Evolutionary conservation across 768 basidiomycete genomes (phyloP).

Genomic region (Agrocybe praecox): DNA sequence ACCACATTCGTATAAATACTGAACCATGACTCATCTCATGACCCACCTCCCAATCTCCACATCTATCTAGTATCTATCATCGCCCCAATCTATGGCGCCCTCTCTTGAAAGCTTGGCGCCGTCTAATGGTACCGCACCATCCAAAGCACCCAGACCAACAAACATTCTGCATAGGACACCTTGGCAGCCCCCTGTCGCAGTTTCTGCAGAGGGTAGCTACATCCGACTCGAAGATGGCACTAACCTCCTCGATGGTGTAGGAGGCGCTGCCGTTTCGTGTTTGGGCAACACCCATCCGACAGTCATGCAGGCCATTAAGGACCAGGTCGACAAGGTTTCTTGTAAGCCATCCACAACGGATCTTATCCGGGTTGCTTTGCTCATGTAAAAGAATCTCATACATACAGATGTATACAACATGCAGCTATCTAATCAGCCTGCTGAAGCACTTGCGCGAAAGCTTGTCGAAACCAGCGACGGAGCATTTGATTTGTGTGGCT

Average conservation of each 20-base stretch:
- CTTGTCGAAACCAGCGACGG: conserved; percentile 70
- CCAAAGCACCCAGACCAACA: conserved; percentile 19
- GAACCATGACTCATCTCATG: background rate
- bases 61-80: background rate
- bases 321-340: conserved; percentile 76
- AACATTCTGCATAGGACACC: conserved; percentile 70
- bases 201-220: conserved; percentile 68
- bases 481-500: conserved; percentile 72
- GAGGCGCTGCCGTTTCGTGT: conserved; percentile 85
- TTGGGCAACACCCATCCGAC: conserved; percentile 75
- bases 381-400: background rate
- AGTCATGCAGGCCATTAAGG: conserved; percentile 74
- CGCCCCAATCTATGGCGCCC: conserved; percentile 3
- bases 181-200: conserved; percentile 73
- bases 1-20: conserved; percentile 9
- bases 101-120: conserved; percentile 3
- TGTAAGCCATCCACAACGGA: conserved; percentile 49
- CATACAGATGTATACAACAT: conserved; percentile 81
- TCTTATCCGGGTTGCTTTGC: background rate
- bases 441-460: conserved; percentile 74
- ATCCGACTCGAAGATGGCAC: conserved; percentile 71
- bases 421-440: conserved; percentile 80
- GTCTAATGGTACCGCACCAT: conserved; percentile 4
- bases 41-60: background rate
- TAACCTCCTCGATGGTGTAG: conserved; percentile 75